Evolutionary conservation across 805 yeast species (phyloP).

Genomic region (Metschnikowia drakensbergensis): DNA sequence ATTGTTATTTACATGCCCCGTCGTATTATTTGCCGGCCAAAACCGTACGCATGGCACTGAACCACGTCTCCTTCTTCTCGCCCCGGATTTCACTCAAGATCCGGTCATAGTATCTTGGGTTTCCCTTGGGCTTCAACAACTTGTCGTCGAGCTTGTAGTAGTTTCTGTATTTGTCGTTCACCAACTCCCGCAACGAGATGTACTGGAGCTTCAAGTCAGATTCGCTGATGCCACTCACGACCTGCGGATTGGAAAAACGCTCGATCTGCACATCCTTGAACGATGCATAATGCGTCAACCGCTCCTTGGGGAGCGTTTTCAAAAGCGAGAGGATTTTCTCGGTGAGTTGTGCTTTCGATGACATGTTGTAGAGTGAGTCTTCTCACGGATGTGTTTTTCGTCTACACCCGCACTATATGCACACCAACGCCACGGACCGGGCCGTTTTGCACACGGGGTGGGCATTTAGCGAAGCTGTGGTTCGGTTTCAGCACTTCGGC

Average conservation of each 20-base stretch:
- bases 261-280: slow-evolving; percentile 62
- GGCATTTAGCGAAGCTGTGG: too few relatives aligned
- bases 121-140: slow-evolving; percentile 75
- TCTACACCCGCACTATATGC: background rate
- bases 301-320: slow-evolving; percentile 65
- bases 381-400: background rate
- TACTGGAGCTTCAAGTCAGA: slow-evolving; percentile 55
- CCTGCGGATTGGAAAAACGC: slow-evolving; percentile 35
- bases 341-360: slow-evolving; percentile 43
- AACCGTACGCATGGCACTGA: slow-evolving; percentile 69
- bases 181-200: slow-evolving; percentile 52
- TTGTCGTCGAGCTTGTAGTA: slow-evolving; percentile 65
- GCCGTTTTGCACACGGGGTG: background rate
- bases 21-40: slow-evolving; percentile 60
- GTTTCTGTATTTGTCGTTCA: slow-evolving; percentile 57
- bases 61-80: slow-evolving; percentile 60
- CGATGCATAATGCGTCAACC: slow-evolving; percentile 63
- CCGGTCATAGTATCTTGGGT: slow-evolving; percentile 72
- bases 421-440: background rate
- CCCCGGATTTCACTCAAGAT: slow-evolving; percentile 68
- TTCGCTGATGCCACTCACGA: slow-evolving; percentile 41
- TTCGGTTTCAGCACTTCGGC: too few relatives aligned
- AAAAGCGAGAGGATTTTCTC: slow-evolving; percentile 54
- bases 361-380: slow-evolving; percentile 8
- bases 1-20: background rate